Base-by-base conservation (phyloP, 176 grass and related monocot genomes). In the Raddia guianensis region DNA sequence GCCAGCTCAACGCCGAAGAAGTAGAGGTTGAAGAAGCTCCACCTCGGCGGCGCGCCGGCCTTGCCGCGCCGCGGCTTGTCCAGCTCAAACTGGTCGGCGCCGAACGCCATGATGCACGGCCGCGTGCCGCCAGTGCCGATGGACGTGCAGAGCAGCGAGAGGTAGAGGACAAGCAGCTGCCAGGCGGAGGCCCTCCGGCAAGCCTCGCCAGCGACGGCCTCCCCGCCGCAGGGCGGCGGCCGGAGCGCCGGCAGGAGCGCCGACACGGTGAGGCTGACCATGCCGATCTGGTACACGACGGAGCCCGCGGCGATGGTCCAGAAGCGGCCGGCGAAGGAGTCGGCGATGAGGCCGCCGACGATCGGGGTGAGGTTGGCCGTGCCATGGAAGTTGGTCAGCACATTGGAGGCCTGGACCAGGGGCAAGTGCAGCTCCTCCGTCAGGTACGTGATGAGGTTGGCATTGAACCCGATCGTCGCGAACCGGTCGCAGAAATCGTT, bases 281-380 rank as follows among this genome's bases (percentile, higher is more conserved):
- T 93, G 71, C 87, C 87, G 58, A 93, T 45, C 87, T 90, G 87
- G 83, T 93, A 93, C 76, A 93, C 12, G 32, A 82, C 8, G 7
- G 91, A 85, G 27, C 91, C 90, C 20, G 8, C 8, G 55, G 15
- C 7, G 69, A 89, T 91, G 11, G 82, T 92, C 87, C 90, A 87
- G 90, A 92, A 95, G 34, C 93, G 87, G 64, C 93, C 93, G 11
- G 84, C 84, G 77, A 90, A 92, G 73, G 93, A 89, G 82, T 92
- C 89, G 20, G 93, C 87, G 33, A 91, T 81, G 64, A 95, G 74
- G 60, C 83, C 93, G 35, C 90, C 93, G 37, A 95, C 5, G 46
- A 95, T 48, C 27, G 93, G 93, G 19, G 90, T 95, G 11, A 95
- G 69, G 85, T 86, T 88, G 4, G 93, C 49, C 0, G 90, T 92